Percentiles rank a stretch among this genome's conserved stretches.
These are phyloP conservation scores for Ocimum tenuiflorum DNA, from an alignment of 257 asterid species.

Conservation along the genomic window DNA sequence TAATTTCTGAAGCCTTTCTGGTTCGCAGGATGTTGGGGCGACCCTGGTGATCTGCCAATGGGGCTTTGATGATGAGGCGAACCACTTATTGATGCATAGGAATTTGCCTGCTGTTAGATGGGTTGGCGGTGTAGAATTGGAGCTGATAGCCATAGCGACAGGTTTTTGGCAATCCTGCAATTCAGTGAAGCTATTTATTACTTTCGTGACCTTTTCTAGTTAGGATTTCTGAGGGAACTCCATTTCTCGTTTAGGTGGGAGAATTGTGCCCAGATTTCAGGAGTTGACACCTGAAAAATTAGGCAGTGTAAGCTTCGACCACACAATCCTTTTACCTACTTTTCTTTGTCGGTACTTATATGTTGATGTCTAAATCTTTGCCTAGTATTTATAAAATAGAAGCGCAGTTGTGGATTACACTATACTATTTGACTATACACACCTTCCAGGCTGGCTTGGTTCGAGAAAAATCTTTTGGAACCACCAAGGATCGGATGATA, in stretches of 20 bases:
- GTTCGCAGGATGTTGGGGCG: constrained; percentile 86
- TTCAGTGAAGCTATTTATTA: too few relatives aligned
- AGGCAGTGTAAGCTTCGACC: constrained; percentile 79
- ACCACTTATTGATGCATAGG: constrained; percentile 84
- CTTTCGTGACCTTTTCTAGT: too few relatives aligned
- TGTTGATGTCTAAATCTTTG: background rate
- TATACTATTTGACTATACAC: too few relatives aligned
- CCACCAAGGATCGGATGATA: constrained; percentile 94
- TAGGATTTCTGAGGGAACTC: background rate
- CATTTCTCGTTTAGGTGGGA: constrained; percentile 53
- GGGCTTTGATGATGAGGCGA: constrained; percentile 99
- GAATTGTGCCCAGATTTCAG: constrained; percentile 97
- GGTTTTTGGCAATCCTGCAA: constrained; percentile 42
- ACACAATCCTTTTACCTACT: too few relatives aligned
- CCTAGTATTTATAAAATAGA: too few relatives aligned
- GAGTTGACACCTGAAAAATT: constrained; percentile 83
- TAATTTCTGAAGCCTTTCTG: constrained; percentile 16
- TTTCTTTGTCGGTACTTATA: too few relatives aligned
- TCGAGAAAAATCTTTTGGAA: constrained; percentile 87
- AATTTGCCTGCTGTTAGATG: constrained; percentile 90
- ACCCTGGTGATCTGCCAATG: constrained; percentile 92
- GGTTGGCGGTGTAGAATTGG: constrained; percentile 97
- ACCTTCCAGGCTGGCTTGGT: constrained; percentile 99
- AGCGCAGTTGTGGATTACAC: too few relatives aligned
- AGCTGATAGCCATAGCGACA: constrained; percentile 68